Conservation (phyloP, 345 rosid genomes). For the Linum usitatissimum region DNA sequence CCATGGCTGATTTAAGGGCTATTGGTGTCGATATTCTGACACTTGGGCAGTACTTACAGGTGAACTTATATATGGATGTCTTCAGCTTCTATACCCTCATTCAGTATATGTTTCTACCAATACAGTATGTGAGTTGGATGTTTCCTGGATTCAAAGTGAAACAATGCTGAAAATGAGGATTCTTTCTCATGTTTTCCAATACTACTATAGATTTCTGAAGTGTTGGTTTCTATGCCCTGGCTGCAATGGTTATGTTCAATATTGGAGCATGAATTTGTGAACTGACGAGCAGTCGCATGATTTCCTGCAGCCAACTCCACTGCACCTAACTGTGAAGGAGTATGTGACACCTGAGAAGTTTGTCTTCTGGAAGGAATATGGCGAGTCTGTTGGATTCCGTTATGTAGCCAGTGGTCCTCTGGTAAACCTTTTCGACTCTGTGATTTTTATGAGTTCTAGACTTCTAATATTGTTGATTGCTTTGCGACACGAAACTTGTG, state of each 20-base stretch:
- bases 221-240: background rate
- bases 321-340: slow-evolving; percentile 91
- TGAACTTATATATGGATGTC: slow-evolving; percentile 15
- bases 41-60: slow-evolving; percentile 97
- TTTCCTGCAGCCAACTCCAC: slow-evolving; percentile 78
- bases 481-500: background rate
- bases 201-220: background rate
- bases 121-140: background rate
- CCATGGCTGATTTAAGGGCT: slow-evolving; percentile 86
- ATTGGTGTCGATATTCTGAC: slow-evolving; percentile 86
- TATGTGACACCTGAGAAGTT: slow-evolving; percentile 90
- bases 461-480: background rate
- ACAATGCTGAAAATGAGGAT: background rate
- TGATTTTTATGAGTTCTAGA: background rate
- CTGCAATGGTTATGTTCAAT: background rate
- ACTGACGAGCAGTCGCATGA: background rate
- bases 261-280: background rate
- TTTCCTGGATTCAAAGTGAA: background rate
- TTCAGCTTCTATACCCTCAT: background rate
- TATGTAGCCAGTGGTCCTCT: slow-evolving; percentile 95
- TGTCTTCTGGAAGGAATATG: slow-evolving; percentile 85
- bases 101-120: background rate
- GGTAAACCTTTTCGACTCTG: slow-evolving; percentile 34
- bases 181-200: slow-evolving; percentile 3
- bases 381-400: slow-evolving; percentile 91